Evolutionary conservation across 2,329 filamentous ascomycete species (phyloP), one percentile per base, ranked within the genome.

Genomic region (Rhexocercosporidium sp.): DNA sequence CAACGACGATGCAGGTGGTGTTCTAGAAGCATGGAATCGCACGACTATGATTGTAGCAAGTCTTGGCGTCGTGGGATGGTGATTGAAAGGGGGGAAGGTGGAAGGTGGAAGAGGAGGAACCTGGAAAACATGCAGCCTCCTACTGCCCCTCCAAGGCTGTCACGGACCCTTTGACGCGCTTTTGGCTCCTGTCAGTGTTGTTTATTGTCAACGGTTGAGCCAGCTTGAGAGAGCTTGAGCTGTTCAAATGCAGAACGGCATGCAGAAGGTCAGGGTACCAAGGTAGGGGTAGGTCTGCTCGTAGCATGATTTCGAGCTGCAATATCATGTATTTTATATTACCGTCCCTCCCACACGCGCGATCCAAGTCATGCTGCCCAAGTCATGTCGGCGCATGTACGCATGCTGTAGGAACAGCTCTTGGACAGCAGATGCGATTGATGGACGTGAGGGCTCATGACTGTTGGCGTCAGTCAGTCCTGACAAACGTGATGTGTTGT

Each of bases 361-460:
- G 51, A 39, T 37, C 53, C 53, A 57, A 57, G 53, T 57, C 53
- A 57, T 57, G 53, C 53, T 57, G 53, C 53, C 53, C 53, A 57
- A 57, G 53, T 39, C 53, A 57, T 56, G 51, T 29, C 31, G 51
- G 51, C 51, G 51, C 56, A 59, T 60, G 57, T 25, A 60, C 22
- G 22, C 34, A 44, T 18, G 25, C 57, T 57, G 57, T 47, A 60
- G 37, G 37, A 31, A 60, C 39, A 44, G 41, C 12, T 47, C 39
- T 60, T 60, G 39, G 57, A 59, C 37, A 27, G 39, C 20, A 11
- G 37, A 44, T 59, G 37, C 25, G 56, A 46, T 44, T 44, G 56
- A 59, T 29, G 39, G 41, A 60, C 2, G 39, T n/a, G 18, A 37
- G 25, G 49, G 49, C 25, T 27, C 22, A 31, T 31, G 49, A 53